Conservation (phyloP, 2,329 filamentous ascomycete genomes). For the Leptoxyphium fumago region DNA sequence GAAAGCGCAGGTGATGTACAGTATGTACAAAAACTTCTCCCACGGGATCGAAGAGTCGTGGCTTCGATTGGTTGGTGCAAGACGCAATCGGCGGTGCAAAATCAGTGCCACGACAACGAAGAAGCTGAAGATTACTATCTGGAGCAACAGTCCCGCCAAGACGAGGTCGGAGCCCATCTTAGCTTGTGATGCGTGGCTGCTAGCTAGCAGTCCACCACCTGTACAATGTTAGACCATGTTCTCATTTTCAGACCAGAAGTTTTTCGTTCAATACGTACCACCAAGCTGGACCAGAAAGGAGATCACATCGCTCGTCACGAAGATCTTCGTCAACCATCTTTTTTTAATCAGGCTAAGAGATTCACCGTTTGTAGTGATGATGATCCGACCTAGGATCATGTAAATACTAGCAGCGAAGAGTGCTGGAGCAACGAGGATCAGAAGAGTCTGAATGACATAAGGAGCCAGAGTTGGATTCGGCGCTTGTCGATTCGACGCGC, state of each 20-base stretch:
- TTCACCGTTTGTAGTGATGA: slow-evolving; percentile 27
- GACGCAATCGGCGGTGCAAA: slow-evolving; percentile 15
- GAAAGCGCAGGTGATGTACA: slow-evolving; percentile 30
- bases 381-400: slow-evolving; percentile 33
- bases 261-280: too few species aligned
- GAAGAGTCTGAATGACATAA: slow-evolving; percentile 30
- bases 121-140: slow-evolving; percentile 36
- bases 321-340: slow-evolving; percentile 32
- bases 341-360: slow-evolving; percentile 28
- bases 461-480: slow-evolving; percentile 27
- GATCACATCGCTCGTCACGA: slow-evolving; percentile 33
- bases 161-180: slow-evolving; percentile 30
- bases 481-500: slow-evolving; percentile 26
- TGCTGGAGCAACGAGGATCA: slow-evolving; percentile 34
- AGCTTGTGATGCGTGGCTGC: slow-evolving; percentile 11
- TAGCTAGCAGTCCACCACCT: slow-evolving; percentile 29
- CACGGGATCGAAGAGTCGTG: slow-evolving; percentile 15
- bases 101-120: slow-evolving; percentile 26
- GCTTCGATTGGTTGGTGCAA: slow-evolving; percentile 7
- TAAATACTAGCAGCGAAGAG: slow-evolving; percentile 38
- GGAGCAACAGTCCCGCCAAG: slow-evolving; percentile 34
- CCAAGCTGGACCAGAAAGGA: slow-evolving; percentile 35
- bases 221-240: too few species aligned
- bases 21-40: slow-evolving; percentile 24
- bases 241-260: too few species aligned